Base-by-base conservation (phyloP, 2,329 filamentous ascomycete species). In the Aspergillus proliferans region DNA sequence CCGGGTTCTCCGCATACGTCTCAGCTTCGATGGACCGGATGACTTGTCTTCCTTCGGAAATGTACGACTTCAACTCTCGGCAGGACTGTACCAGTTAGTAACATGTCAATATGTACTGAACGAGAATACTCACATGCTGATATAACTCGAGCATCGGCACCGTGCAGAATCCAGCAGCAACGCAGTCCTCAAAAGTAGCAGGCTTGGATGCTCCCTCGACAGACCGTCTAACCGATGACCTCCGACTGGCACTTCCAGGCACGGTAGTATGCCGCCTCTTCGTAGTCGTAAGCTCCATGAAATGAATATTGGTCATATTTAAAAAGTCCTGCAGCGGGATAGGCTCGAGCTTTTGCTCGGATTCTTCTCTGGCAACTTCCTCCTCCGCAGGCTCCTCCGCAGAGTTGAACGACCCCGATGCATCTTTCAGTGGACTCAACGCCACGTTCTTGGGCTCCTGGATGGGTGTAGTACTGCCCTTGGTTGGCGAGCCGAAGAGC, bases 221-320 rank as follows among this genome's bases (percentile, higher is more conserved):
- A 34, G 63, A 63, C n/a, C 52, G 55, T 26, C 65, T 56, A 30
- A 30, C 26, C 30, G 50, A 39, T 43, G 42, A 49, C 51, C 58
- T 57, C 55, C 65, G 73, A 39, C 60, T 66, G 40, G 59, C 64
- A 52, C 58, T 71, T 40, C 77, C 73, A 18, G 84, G 84, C 2
- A 81, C 86, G 42, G 86, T 83, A 0, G 92, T 97, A 59, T 94
- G 87, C 48, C 93, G 81, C 57, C 92, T 80, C 67, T 97, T 97
- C 1, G 91, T 96, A 0, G 92, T 95, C n/a, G 86, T 95, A 45
- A 98, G 77, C 65, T 98, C 93, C 87, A 98, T 96, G 72, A 98
- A 98, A 47, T 91, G 88, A 61, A 98, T 95, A 51, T 88, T 94
- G 2, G 92, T 96, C 83, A 95, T 84, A 54, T 94, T 88, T 41